Conservation (phyloP, 352 stramenopile species). For the Phytophthora capsici region DNA sequence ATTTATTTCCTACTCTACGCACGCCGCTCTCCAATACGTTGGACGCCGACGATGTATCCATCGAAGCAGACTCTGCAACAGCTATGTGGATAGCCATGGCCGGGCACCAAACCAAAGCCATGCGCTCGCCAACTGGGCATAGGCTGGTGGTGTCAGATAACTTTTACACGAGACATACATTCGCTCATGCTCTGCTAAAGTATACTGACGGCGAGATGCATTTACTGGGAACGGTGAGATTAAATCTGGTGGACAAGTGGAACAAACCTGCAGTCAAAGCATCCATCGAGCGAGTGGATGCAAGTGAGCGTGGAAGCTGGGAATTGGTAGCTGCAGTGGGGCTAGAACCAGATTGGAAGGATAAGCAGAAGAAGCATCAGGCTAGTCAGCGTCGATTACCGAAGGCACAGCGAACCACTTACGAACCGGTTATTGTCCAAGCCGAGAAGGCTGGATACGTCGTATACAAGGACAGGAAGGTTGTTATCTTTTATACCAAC, state of each 20-base stretch:
- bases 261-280: slow-evolving; percentile 8
- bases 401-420: slow-evolving; percentile 3
- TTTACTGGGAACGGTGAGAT: slow-evolving; percentile 10
- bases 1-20: slow-evolving; percentile 11
- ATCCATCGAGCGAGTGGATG: background rate
- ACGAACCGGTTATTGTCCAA: background rate
- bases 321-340: slow-evolving; percentile 20
- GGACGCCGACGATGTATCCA: background rate
- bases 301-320: background rate
- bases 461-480: slow-evolving; percentile 29
- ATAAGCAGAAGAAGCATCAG: slow-evolving; percentile 4
- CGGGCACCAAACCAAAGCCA: background rate
- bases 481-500: slow-evolving; percentile 21
- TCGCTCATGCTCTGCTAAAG: slow-evolving; percentile 3
- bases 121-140: slow-evolving; percentile 2
- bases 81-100: slow-evolving; percentile 12
- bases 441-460: slow-evolving; percentile 11
- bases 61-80: background rate
- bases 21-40: slow-evolving; percentile 1
- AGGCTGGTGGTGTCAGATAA: slow-evolving; percentile 20
- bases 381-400: slow-evolving; percentile 2
- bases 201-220: slow-evolving; percentile 22
- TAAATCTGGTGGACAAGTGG: slow-evolving; percentile 23
- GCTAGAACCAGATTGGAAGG: slow-evolving; percentile 2
- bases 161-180: slow-evolving; percentile 19